A percentile compares a stretch with the other conserved stretches of the same genome.
phyloP scores from a whole-genome alignment of 2,329 filamentous ascomycete species.

The Laburnicola sp. region DNA sequence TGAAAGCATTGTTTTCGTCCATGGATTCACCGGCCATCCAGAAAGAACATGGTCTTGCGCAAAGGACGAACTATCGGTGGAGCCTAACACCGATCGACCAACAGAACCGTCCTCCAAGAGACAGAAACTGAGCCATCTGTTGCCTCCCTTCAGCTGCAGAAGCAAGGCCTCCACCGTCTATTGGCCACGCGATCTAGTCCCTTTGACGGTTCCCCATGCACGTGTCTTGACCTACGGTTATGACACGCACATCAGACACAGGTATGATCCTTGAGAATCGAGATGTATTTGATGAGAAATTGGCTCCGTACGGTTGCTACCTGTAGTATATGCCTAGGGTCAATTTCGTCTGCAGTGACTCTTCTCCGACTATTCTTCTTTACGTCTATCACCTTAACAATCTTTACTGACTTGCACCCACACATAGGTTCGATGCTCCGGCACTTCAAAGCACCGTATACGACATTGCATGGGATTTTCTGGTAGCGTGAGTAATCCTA shows the following conservation, averaged over 20 bases:
- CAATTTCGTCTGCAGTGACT: too few species aligned
- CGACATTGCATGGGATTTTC: slow-evolving; percentile 42
- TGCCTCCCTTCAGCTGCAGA: background rate
- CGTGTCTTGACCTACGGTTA: slow-evolving; percentile 17
- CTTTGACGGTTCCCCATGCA: slow-evolving; percentile 8
- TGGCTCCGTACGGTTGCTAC: too few species aligned
- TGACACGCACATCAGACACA: slow-evolving; percentile 18
- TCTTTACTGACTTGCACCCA: background rate
- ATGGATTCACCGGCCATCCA: slow-evolving; percentile 19
- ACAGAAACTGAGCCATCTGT: slow-evolving; percentile 10
- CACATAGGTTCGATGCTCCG: slow-evolving; percentile 15
- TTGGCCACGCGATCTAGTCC: slow-evolving; percentile 16
- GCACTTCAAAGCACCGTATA: slow-evolving; percentile 35
- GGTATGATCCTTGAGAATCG: background rate
- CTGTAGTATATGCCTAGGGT: too few species aligned
- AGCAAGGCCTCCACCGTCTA: slow-evolving; percentile 2
- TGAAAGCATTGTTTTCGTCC: slow-evolving; percentile 15
- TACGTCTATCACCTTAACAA: too few species aligned
- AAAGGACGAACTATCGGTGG: background rate
- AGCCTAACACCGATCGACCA: background rate
- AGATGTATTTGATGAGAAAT: too few species aligned
- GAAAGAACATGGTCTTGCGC: slow-evolving; percentile 16
- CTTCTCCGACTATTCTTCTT: too few species aligned
- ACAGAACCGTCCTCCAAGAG: slow-evolving; percentile 15
- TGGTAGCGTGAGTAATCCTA: slow-evolving; percentile 19